Percentiles rank a stretch among this genome's conserved stretches.
phyloP scores from a whole-genome alignment of 169 alveolate genomes.

The Babesia ovis region DNA sequence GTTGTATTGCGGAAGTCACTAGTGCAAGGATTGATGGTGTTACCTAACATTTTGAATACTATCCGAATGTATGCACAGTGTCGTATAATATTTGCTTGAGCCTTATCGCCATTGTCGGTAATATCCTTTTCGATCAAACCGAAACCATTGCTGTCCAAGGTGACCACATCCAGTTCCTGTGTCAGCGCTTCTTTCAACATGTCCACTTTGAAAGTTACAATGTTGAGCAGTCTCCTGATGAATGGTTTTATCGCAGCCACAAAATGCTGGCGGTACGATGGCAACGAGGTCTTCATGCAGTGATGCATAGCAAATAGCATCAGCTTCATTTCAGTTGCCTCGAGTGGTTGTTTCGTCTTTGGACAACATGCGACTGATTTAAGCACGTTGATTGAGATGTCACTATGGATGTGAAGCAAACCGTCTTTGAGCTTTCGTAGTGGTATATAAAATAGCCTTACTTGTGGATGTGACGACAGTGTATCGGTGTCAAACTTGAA shows the following conservation, averaged over 20 bases:
- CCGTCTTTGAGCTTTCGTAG: conserved; percentile 16
- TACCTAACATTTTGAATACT: conserved; percentile 5
- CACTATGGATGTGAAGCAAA: conserved; percentile 4
- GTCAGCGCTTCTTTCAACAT: neutral
- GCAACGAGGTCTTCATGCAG: conserved; percentile 44
- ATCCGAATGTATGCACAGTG: conserved; percentile 25
- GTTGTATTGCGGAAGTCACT: conserved; percentile 42
- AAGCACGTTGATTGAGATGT: conserved; percentile 21
- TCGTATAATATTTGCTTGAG: neutral
- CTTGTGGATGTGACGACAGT: conserved; percentile 18
- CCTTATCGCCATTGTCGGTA: neutral
- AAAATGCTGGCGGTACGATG: conserved; percentile 38
- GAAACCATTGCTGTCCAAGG: neutral
- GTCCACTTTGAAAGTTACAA: neutral
- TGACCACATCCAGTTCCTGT: neutral
- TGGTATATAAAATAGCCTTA: conserved; percentile 31
- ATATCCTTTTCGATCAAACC: neutral
- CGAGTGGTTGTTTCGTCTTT: conserved; percentile 15
- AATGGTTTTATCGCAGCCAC: conserved; percentile 46
- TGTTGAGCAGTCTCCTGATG: conserved; percentile 10
- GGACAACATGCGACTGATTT: conserved; percentile 31
- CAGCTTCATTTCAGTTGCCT: conserved; percentile 19
- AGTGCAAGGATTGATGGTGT: conserved; percentile 40
- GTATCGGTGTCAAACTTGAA: conserved; percentile 12
- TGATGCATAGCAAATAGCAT: conserved; percentile 29